phyloP scores from a whole-genome alignment of 2,329 filamentous ascomycete genomes.

The Aspergillus ustus region DNA sequence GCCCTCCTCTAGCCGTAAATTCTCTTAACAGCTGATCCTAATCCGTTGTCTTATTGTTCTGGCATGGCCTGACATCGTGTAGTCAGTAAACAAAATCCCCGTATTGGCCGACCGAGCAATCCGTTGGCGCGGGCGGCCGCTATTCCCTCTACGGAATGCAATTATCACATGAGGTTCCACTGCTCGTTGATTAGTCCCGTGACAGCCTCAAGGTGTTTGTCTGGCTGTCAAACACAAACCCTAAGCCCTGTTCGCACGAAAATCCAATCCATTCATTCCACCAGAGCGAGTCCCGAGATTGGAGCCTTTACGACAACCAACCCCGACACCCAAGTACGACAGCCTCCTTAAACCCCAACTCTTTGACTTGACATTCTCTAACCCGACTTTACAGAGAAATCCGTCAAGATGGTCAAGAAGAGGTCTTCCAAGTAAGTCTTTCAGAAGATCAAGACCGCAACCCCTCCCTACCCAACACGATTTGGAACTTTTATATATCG shows the following conservation, averaged over 20 bases:
- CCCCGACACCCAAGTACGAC: slow-evolving; percentile 46
- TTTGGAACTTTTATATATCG: slow-evolving; percentile 29
- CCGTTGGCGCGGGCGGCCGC: slow-evolving; percentile 28
- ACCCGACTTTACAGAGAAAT: slow-evolving; percentile 45
- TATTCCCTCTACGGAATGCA: slow-evolving; percentile 21
- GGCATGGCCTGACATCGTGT: slow-evolving; percentile 13
- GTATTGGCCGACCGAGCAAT: slow-evolving; percentile 30
- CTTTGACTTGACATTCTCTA: slow-evolving; percentile 32
- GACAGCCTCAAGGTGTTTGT: slow-evolving; percentile 14
- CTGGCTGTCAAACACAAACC: no score
- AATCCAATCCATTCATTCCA: slow-evolving; percentile 35
- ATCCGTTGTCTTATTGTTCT: not conserved
- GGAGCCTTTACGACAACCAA: slow-evolving; percentile 45
- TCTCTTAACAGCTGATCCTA: not conserved
- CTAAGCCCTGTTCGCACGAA: no score
- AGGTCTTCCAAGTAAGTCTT: slow-evolving; percentile 69
- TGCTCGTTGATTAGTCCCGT: slow-evolving; percentile 27
- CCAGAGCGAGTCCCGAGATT: slow-evolving; percentile 38
- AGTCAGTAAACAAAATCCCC: slow-evolving; percentile 24
- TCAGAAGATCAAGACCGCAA: slow-evolving; percentile 33
- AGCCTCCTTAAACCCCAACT: slow-evolving; percentile 25
- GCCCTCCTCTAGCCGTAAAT: not conserved
- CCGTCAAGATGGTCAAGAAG: slow-evolving; percentile 75
- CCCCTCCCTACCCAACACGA: slow-evolving; percentile 33
- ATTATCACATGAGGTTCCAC: slow-evolving; percentile 18